phyloP scores from a whole-genome alignment of 2,329 filamentous ascomycete species.

The Trichoderma atroviride region DNA sequence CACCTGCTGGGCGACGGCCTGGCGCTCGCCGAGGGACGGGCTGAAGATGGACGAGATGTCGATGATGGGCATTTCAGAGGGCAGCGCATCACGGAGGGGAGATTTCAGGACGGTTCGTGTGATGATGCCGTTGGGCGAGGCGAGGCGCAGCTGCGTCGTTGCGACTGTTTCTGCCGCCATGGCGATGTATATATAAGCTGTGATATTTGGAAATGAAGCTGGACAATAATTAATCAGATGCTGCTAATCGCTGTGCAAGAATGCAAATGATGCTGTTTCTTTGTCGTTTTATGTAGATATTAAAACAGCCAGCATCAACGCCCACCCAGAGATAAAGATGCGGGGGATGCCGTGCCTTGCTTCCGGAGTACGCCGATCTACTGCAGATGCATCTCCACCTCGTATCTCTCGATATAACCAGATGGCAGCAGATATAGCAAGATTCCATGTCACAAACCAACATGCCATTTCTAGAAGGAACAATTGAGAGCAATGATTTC shows the following conservation, averaged over 20 bases:
- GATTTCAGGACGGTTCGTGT: constrained; percentile 41
- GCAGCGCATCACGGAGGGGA: constrained; percentile 42
- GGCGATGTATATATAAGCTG: no score
- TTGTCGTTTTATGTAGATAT: neutral
- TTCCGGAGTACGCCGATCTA: neutral
- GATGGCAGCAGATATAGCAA: neutral
- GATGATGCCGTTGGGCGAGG: constrained; percentile 44
- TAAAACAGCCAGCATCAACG: neutral
- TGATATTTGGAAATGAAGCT: no score
- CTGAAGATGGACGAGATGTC: constrained; percentile 50
- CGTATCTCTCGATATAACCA: neutral
- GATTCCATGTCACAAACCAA: neutral
- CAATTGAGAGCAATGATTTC: neutral
- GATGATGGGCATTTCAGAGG: constrained; percentile 56
- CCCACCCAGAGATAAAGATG: neutral
- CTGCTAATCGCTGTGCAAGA: fast-evolving
- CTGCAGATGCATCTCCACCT: neutral
- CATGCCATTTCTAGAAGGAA: neutral
- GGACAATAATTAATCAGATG: neutral
- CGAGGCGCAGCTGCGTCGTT: constrained; percentile 40
- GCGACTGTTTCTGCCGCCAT: constrained; percentile 20
- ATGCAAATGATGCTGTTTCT: neutral
- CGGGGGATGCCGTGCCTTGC: neutral
- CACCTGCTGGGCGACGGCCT: constrained; percentile 46
- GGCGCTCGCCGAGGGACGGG: constrained; percentile 39